Base-by-base conservation (phyloP, 2,329 filamentous ascomycete genomes). In the Microdochium nivale region DNA sequence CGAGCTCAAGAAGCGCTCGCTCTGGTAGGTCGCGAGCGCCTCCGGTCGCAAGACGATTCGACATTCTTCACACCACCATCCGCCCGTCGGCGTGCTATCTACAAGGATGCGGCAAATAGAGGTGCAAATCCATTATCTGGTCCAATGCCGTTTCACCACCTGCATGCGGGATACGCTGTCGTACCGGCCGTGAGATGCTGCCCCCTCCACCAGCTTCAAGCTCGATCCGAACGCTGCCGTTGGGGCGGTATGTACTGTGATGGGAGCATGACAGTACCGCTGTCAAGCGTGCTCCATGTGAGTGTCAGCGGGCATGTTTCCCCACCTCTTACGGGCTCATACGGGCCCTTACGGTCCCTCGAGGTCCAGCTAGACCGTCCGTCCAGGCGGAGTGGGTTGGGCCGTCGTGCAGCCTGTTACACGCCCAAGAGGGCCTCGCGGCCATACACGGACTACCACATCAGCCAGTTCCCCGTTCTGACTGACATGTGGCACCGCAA, bases 401-500 rank as follows among this genome's bases (percentile, higher is more conserved):
- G 46, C 46, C 46, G 46, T 47, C 25, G 46, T 47, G 46, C 46
- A 47, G 46, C n/a, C 46, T 47, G 24, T 47, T 8, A 25, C 58
- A 59, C 55, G 59, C 61, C 62, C 60, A 64, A 59, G 54, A 51
- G 52, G 52, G 55, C 44, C 25, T 47, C 21, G 57, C 59, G 54
- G 54, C 58, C 58, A 60, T 51, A 59, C 57, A 60, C 53, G 52
- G 52, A 30, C 59, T 57, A 64, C 57, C 63, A 60, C 63, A 65
- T 65, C 53, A 54, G 55, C 55, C 53, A 51, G 59, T 58, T 54
- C 58, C 55, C 55, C 56, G 56, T 61, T 47, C 52, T 48, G 55
- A 58, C 56, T 62, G 62, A 65, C 63, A 65, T 65, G 63, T 65
- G 63, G 62, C 60, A 63, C 55, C 51, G 57, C 56, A 27, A 55